These are phyloP conservation scores for Sarocladium strictum DNA, from an alignment of 2,329 filamentous ascomycete species.

Conservation along the genomic window DNA sequence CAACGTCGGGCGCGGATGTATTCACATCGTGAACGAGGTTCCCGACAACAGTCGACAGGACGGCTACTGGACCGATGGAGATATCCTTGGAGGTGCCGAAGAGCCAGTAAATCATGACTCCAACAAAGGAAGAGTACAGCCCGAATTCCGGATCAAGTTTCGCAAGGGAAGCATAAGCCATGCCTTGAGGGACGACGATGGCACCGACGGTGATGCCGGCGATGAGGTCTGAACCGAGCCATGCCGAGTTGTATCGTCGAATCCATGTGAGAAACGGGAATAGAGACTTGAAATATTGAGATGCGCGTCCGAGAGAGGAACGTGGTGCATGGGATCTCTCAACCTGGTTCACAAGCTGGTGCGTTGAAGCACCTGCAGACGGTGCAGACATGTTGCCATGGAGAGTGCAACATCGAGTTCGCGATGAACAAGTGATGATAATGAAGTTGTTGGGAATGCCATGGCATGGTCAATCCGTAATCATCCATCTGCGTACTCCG, in stretches of 20 bases:
- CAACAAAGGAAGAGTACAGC: slow-evolving; percentile 86
- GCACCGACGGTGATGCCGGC: slow-evolving; percentile 61
- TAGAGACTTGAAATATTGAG: slow-evolving; percentile 67
- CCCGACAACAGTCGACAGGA: slow-evolving; percentile 87
- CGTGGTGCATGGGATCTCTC: background rate
- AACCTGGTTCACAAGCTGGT: background rate
- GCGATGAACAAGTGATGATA: background rate
- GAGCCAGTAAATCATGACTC: slow-evolving; percentile 91
- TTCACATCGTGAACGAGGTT: slow-evolving; percentile 66
- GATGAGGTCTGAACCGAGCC: slow-evolving; percentile 83
- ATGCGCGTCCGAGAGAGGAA: background rate
- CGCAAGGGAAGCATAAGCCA: slow-evolving; percentile 88
- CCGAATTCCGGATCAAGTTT: slow-evolving; percentile 77
- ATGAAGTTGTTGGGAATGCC: background rate
- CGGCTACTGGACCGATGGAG: slow-evolving; percentile 92
- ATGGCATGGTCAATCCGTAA: background rate
- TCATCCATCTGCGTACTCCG: background rate
- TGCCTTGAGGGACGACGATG: slow-evolving; percentile 86
- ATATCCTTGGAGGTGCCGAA: slow-evolving; percentile 99
- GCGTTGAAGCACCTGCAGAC: background rate
- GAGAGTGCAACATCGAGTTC: background rate
- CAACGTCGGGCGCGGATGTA: slow-evolving; percentile 36
- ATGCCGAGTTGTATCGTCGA: slow-evolving; percentile 77
- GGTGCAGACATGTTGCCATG: background rate
- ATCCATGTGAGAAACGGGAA: slow-evolving; percentile 95